phyloP scores from a whole-genome alignment of 2,329 filamentous ascomycete species.

The Nemania sp. region DNA sequence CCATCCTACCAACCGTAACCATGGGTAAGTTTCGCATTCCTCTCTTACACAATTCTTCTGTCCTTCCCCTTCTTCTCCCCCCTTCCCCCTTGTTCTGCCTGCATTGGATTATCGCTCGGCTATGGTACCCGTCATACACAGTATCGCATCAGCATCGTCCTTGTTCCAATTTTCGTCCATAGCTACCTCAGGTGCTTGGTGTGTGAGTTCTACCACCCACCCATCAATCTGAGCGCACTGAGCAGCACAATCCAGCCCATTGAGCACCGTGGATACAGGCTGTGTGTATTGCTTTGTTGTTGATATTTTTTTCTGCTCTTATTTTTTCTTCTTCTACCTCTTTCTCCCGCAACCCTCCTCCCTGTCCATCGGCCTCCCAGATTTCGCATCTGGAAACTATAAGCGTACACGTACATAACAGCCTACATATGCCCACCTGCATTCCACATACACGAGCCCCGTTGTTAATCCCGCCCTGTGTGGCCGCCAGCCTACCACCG shows the following conservation, averaged over 20 bases:
- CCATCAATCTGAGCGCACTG: slow-evolving; percentile 47
- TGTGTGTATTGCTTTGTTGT: slow-evolving; percentile 28
- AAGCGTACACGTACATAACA: slow-evolving; percentile 32
- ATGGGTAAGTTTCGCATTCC: slow-evolving; percentile 37
- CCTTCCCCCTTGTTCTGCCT: slow-evolving; percentile 4
- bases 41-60: slow-evolving; percentile 21
- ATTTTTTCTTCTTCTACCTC: background rate
- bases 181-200: slow-evolving; percentile 2
- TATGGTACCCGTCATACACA: slow-evolving; percentile 1
- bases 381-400: slow-evolving; percentile 28
- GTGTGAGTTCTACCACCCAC: background rate
- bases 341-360: slow-evolving; percentile 22
- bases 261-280: slow-evolving; percentile 8
- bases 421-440: slow-evolving; percentile 32
- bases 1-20: slow-evolving; percentile 28
- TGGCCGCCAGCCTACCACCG: slow-evolving; percentile 27
- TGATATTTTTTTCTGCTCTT: slow-evolving; percentile 19
- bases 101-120: slow-evolving; percentile 10
- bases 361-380: slow-evolving; percentile 17
- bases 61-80: background rate
- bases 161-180: slow-evolving; percentile 5
- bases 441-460: slow-evolving; percentile 26
- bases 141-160: slow-evolving; percentile 12
- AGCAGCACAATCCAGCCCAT: slow-evolving; percentile 74
- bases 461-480: slow-evolving; percentile 32